Percentiles rank a stretch among this genome's conserved stretches.
phyloP scores from a whole-genome alignment of 371 early-diverging fungal species.

The Smittium culicis region DNA sequence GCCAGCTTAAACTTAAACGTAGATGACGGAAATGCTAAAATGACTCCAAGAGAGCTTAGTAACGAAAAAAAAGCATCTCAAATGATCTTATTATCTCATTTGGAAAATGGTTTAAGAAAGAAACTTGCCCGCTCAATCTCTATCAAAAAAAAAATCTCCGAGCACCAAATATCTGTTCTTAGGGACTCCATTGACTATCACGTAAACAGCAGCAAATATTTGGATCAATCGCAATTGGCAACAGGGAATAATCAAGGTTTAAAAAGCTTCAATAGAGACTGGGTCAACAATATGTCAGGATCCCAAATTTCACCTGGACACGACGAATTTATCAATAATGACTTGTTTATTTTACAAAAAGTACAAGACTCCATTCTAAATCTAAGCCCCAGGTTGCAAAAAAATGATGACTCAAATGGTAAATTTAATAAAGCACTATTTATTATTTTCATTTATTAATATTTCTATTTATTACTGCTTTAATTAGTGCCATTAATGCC shows the following conservation, averaged over 20 bases:
- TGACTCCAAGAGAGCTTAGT: not conserved
- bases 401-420: not conserved
- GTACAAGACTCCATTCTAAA: not conserved
- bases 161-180: constrained; percentile 9
- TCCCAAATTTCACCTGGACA: not conserved
- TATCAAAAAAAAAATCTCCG: constrained; percentile 1
- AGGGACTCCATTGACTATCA: constrained; percentile 7
- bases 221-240: too few relatives aligned
- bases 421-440: not conserved
- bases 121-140: constrained; percentile 7
- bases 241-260: too few relatives aligned
- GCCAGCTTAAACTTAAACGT: not conserved
- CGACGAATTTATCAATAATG: not conserved
- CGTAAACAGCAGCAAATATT: constrained; percentile 7
- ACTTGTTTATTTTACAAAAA: not conserved
- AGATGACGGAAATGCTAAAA: not conserved
- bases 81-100: constrained; percentile 1
- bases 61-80: not conserved
- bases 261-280: too few relatives aligned
- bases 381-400: not conserved
- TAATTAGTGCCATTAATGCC: not conserved
- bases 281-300: too few relatives aligned
- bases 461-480: not conserved
- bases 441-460: not conserved
- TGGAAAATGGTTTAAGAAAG: constrained; percentile 9